Percentiles rank a stretch among this genome's conserved stretches.
Conservation (phyloP, 306 rosid genomes). For the Trifolium subterraneum region DNA sequence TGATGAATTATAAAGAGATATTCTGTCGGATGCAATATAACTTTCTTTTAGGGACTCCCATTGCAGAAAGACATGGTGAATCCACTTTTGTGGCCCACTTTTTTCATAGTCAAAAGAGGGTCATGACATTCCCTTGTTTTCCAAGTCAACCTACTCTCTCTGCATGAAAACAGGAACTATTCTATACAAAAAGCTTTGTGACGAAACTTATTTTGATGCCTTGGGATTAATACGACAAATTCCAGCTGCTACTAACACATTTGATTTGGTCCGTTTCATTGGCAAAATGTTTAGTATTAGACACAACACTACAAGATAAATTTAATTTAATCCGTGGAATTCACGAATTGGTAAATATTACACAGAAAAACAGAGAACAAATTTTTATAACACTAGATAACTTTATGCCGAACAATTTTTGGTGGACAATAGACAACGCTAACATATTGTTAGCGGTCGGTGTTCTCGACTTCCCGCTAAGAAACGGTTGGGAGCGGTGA, state of each 20-base stretch:
- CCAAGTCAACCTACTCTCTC: constrained; percentile 49
- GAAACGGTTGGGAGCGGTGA: too few species aligned
- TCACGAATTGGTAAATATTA: too few species aligned
- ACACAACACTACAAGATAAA: too few species aligned
- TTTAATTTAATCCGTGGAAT: too few species aligned
- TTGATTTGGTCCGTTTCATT: too few species aligned
- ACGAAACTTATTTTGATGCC: constrained; percentile 39
- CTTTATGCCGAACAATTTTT: too few species aligned
- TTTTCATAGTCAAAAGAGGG: constrained; percentile 46
- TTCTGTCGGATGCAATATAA: constrained; percentile 37
- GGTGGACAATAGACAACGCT: too few species aligned
- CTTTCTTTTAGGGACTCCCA: constrained; percentile 41
- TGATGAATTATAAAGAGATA: constrained; percentile 39
- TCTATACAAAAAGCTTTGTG: constrained; percentile 15
- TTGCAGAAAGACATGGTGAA: constrained; percentile 46
- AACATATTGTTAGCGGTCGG: too few species aligned
- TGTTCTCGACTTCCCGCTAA: too few species aligned
- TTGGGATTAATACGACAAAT: constrained; percentile 35
- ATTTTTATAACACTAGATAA: too few species aligned
- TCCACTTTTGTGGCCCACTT: constrained; percentile 41
- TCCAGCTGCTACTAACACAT: constrained; percentile 2
- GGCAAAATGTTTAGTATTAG: too few species aligned
- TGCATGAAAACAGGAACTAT: constrained; percentile 24
- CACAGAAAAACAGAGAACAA: too few species aligned
- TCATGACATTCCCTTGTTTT: constrained; percentile 53